Evolutionary conservation across 345 rosid species (phyloP).

Genomic region (Chamaenerion angustifolium): DNA sequence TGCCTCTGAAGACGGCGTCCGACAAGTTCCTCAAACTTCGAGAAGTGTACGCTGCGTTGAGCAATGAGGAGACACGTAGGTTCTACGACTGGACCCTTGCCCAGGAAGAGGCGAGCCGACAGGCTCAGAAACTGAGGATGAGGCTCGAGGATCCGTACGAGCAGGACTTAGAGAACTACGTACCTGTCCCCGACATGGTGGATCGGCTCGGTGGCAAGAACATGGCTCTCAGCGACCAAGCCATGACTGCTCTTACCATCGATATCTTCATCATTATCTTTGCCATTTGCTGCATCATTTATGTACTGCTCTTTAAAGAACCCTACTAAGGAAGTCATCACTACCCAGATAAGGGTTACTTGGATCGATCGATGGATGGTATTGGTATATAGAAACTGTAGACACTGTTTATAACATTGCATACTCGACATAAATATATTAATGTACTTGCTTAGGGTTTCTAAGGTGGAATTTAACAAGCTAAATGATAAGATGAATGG

Average conservation of each 20-base stretch:
- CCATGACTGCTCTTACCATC: conserved; percentile 65
- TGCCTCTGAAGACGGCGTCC: conserved; percentile 69
- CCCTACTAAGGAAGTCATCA: conserved; percentile 10
- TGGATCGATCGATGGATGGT: too few species aligned
- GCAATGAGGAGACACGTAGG: conserved; percentile 48
- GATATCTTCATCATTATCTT: conserved; percentile 42
- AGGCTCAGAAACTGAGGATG: conserved; percentile 68
- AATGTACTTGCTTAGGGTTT: too few species aligned
- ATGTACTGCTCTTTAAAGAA: conserved; percentile 51
- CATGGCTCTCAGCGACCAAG: conserved; percentile 68
- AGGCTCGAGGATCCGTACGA: conserved; percentile 57
- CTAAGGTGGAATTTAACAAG: too few species aligned
- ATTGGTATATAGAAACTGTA: too few species aligned
- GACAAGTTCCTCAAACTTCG: conserved; percentile 74
- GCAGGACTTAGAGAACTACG: conserved; percentile 31
- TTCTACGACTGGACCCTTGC: conserved; percentile 93
- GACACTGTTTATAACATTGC: too few species aligned
- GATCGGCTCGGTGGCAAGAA: conserved; percentile 81
- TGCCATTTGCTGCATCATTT: conserved; percentile 44
- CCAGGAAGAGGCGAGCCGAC: conserved; percentile 71
- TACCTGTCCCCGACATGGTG: conserved; percentile 61
- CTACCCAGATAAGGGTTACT: too few species aligned
- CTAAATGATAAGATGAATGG: too few species aligned
- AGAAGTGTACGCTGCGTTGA: conserved; percentile 47
- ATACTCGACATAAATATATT: too few species aligned